Evolutionary conservation across 495 filamentous ascomycete genomes (phyloP).

Genomic region (Talaromyces liani): DNA sequence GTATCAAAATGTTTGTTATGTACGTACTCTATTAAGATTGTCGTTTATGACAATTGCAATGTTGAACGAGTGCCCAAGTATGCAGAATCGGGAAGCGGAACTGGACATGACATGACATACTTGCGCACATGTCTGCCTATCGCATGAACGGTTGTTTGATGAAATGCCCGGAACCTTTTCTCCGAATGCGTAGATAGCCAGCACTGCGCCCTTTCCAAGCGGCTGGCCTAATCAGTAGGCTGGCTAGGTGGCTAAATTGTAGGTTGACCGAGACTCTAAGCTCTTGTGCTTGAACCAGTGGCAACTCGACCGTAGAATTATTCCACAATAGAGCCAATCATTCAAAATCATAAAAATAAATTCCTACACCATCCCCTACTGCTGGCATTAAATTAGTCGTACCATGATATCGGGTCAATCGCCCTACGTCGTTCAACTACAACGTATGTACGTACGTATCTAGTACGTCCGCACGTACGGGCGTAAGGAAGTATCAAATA

Average conservation of each 20-base stretch:
- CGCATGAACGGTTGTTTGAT: neutral
- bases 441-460: neutral
- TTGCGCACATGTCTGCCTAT: neutral
- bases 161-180: neutral
- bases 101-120: neutral
- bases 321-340: neutral
- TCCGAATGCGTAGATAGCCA: neutral
- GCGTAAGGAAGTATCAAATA: too few species aligned
- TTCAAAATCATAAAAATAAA: neutral
- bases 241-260: neutral
- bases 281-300: neutral
- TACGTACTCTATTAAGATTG: neutral
- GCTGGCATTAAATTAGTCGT: neutral
- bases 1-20: neutral
- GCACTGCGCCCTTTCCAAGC: neutral
- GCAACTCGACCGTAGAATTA: neutral
- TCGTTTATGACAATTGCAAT: neutral
- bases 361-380: neutral
- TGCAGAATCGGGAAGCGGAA: neutral
- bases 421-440: neutral
- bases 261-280: neutral
- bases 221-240: neutral
- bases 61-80: neutral
- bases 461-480: neutral
- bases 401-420: neutral